Evolutionary conservation across 208 protist genomes (phyloP).

Genomic region (Acanthamoeba quina): DNA sequence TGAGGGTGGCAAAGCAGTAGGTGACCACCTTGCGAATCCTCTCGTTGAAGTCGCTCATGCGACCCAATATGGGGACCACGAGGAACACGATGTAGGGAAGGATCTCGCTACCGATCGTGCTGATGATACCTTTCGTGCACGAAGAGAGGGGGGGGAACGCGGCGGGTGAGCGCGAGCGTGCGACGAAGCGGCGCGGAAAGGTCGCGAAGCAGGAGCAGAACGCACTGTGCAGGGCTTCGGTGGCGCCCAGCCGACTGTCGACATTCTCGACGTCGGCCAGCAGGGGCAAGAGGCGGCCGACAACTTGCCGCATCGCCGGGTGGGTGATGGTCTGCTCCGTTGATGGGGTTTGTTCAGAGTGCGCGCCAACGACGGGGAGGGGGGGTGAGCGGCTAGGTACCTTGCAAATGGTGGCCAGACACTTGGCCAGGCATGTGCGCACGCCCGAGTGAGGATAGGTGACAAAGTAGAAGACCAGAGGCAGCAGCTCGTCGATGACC

Average conservation of each 20-base stretch:
- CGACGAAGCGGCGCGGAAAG: not conserved
- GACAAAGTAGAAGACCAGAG: not conserved
- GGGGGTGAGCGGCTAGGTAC: not conserved
- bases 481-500: conserved; percentile 17
- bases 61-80: conserved; percentile 83
- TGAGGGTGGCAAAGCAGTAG: conserved; percentile 88
- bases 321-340: conserved; percentile 14
- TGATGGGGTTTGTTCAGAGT: too few relatives aligned
- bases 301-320: not conserved
- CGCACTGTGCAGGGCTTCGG: conserved; percentile 23
- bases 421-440: not conserved
- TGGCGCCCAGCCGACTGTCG: conserved; percentile 18
- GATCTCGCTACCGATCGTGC: conserved; percentile 80
- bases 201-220: not conserved
- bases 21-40: conserved; percentile 83
- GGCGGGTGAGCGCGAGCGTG: not conserved
- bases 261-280: conserved; percentile 64
- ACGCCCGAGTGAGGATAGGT: not conserved
- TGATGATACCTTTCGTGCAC: conserved; percentile 71
- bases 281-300: conserved; percentile 69
- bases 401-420: conserved; percentile 23
- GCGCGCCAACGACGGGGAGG: too few relatives aligned
- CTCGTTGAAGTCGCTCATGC: conserved; percentile 87
- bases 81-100: conserved; percentile 89
- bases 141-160: too few relatives aligned